phyloP scores from a whole-genome alignment of 495 filamentous ascomycete species.

The Thermothielavioides terrestris region DNA sequence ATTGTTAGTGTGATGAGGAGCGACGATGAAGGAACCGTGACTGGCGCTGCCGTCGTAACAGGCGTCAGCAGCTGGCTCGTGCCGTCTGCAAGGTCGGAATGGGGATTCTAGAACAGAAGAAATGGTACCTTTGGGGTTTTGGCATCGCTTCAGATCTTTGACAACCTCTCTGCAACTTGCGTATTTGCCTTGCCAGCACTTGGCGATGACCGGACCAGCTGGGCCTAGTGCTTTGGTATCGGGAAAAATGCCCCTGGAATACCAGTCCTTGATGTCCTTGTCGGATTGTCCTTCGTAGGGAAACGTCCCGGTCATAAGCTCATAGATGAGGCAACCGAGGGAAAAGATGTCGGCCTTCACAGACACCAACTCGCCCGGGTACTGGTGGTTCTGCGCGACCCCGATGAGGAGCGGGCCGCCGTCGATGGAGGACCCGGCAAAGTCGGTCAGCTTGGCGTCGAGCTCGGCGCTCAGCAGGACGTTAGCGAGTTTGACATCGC shows the following conservation, averaged over 20 bases:
- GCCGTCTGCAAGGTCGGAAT: too few relatives aligned
- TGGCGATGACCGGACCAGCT: not conserved
- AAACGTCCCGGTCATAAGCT: not conserved
- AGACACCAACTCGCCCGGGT: not conserved
- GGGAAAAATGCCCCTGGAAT: not conserved
- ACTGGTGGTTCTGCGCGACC: not conserved
- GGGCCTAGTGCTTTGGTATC: not conserved
- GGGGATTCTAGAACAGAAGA: too few relatives aligned
- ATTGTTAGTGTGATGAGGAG: too few relatives aligned
- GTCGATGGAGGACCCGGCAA: not conserved
- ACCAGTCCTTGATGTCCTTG: not conserved
- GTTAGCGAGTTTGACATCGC: not conserved
- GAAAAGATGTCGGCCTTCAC: not conserved
- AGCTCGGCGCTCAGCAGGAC: not conserved
- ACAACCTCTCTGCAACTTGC: not conserved
- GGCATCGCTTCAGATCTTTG: not conserved
- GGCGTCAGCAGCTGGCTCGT: too few relatives aligned
- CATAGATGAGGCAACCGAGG: not conserved
- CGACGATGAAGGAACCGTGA: too few relatives aligned
- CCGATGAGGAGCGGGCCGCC: not conserved
- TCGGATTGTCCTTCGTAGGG: not conserved
- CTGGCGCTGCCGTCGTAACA: too few relatives aligned
- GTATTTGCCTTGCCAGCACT: not conserved
- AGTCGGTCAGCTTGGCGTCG: slow-evolving; percentile 1
- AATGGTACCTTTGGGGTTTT: too few relatives aligned